These are phyloP conservation scores for Rusavskia elegans DNA, from an alignment of 495 filamentous ascomycete genomes.

Conservation along the genomic window DNA sequence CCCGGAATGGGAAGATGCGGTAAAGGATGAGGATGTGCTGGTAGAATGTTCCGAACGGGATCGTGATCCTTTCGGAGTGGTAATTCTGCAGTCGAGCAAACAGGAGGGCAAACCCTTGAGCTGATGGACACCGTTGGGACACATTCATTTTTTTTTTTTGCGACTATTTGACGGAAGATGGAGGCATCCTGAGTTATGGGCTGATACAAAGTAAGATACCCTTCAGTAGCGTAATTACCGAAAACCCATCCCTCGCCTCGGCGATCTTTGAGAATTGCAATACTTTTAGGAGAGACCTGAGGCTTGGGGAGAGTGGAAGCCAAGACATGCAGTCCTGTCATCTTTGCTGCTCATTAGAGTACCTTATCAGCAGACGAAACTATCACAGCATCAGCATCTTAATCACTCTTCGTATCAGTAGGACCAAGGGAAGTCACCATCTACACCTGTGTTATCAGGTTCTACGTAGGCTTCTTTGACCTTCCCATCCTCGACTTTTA, in stretches of 20 bases:
- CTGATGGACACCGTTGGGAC: not conserved
- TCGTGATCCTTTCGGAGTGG: conserved; percentile 61
- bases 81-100: conserved; percentile 29
- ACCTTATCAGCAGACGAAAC: conserved; percentile 62
- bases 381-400: conserved; percentile 13
- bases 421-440: conserved; percentile 34
- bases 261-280: no score
- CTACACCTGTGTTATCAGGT: conserved; percentile 83
- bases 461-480: conserved; percentile 65
- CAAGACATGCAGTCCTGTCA: not conserved
- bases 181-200: not conserved
- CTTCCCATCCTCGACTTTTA: conserved; percentile 64
- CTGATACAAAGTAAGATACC: no score
- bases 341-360: conserved; percentile 15
- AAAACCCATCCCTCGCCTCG: no score
- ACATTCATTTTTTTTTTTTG: not conserved
- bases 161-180: not conserved
- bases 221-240: no score
- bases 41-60: conserved; percentile 67
- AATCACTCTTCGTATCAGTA: not conserved
- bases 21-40: conserved; percentile 33
- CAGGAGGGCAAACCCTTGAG: conserved; percentile 13
- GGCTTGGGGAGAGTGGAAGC: not conserved
- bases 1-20: conserved; percentile 26
- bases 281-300: not conserved